phyloP scores from a whole-genome alignment of 2,329 filamentous ascomycete species.

The Sclerotinia glacialis region DNA sequence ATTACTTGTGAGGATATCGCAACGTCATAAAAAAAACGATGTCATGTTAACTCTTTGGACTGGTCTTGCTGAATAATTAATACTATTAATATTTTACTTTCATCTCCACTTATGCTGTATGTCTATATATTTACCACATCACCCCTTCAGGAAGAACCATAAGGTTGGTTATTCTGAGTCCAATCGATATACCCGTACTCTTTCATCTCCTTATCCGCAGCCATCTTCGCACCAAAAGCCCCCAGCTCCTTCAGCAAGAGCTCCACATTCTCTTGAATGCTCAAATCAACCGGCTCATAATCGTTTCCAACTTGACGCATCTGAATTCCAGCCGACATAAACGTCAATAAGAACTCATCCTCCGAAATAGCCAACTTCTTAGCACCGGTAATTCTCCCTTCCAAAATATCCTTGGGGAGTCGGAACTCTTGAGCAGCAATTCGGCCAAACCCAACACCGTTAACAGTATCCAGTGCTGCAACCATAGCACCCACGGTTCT shows the following conservation, averaged over 20 bases:
- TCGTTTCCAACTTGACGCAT: constrained; percentile 50
- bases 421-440: constrained; percentile 46
- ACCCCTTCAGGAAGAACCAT: constrained; percentile 4
- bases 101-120: not conserved
- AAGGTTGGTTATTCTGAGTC: constrained; percentile 29
- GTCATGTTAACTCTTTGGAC: too few species aligned
- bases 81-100: not conserved
- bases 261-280: constrained; percentile 47
- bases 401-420: constrained; percentile 43
- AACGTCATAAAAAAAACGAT: too few species aligned
- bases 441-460: constrained; percentile 50
- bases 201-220: constrained; percentile 40
- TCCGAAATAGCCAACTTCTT: constrained; percentile 49
- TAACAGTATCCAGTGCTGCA: constrained; percentile 46
- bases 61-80: constrained; percentile 16
- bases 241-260: constrained; percentile 49
- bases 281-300: constrained; percentile 52
- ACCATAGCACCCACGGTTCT: constrained; percentile 50
- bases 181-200: constrained; percentile 48
- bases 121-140: not conserved
- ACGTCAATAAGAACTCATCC: constrained; percentile 47
- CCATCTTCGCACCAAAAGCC: constrained; percentile 44
- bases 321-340: constrained; percentile 33
- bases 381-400: constrained; percentile 47
- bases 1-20: not conserved